These are phyloP conservation scores for Sherardia arvensis DNA, from an alignment of 257 asterid species.

Conservation along the genomic window DNA sequence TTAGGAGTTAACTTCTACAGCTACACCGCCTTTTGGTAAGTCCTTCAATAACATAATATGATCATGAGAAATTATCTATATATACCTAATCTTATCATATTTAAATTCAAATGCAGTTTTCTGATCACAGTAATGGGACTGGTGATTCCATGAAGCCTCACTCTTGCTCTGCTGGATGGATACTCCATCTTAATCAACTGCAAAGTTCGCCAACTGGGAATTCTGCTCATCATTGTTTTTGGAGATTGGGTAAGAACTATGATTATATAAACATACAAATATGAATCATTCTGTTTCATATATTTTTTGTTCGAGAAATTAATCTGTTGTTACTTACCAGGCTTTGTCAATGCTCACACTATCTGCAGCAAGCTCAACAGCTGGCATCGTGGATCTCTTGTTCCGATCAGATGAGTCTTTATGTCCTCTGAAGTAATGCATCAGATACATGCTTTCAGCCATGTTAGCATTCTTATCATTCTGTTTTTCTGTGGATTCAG, in stretches of 20 bases:
- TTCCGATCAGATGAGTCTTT: slow-evolving; percentile 43
- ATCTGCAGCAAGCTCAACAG: slow-evolving; percentile 69
- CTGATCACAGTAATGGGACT: slow-evolving; percentile 69
- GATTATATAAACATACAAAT: too few relatives aligned
- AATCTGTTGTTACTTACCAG: slow-evolving; percentile 20
- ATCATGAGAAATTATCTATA: too few relatives aligned
- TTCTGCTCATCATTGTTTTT: slow-evolving; percentile 41
- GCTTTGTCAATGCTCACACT: slow-evolving; percentile 47
- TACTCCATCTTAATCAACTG: slow-evolving; percentile 42
- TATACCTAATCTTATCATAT: not conserved
- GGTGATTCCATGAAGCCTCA: slow-evolving; percentile 72
- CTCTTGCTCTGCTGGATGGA: slow-evolving; percentile 58
- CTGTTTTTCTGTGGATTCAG: slow-evolving; percentile 42
- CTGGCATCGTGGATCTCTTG: slow-evolving; percentile 51
- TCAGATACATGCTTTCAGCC: slow-evolving; percentile 53
- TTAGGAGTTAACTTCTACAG: slow-evolving; percentile 57
- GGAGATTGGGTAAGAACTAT: slow-evolving; percentile 59
- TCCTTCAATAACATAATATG: not conserved
- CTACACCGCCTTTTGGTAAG: slow-evolving; percentile 75
- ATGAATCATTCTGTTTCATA: not conserved
- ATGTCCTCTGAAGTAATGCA: slow-evolving; percentile 44
- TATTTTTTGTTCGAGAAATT: not conserved
- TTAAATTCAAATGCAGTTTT: slow-evolving; percentile 33
- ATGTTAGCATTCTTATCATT: slow-evolving; percentile 54
- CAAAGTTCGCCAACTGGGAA: slow-evolving; percentile 40